Conservation (phyloP, 2,329 filamentous ascomycete species). For the Cladorrhinum sp. region DNA sequence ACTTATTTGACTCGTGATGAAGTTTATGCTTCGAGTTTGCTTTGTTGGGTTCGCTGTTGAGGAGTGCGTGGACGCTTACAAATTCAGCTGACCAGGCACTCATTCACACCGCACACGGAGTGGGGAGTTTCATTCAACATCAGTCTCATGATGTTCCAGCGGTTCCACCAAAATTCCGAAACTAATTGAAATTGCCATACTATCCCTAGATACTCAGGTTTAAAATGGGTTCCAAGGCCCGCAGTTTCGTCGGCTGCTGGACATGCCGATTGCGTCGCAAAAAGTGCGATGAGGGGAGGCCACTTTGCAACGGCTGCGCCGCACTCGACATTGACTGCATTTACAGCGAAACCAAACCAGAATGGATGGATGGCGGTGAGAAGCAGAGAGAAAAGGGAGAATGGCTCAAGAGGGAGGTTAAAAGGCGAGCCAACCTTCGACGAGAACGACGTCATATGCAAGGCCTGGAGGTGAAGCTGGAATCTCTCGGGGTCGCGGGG, state of each 20-base stretch:
- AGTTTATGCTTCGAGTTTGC: too few species aligned
- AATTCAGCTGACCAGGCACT: too few species aligned
- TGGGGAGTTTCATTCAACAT: too few species aligned
- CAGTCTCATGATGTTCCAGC: too few species aligned
- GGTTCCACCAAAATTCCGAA: too few species aligned
- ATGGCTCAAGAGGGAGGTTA: constrained; percentile 55
- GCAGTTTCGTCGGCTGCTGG: constrained; percentile 53
- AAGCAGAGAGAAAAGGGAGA: constrained; percentile 51
- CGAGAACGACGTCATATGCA: constrained; percentile 48
- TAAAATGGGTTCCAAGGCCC: constrained; percentile 30
- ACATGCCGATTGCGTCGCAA: constrained; percentile 60
- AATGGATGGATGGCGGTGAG: constrained; percentile 55
- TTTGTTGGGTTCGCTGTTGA: too few species aligned
- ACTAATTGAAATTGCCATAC: not conserved
- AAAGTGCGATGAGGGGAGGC: constrained; percentile 56
- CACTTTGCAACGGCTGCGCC: constrained; percentile 50
- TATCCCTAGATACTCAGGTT: not conserved
- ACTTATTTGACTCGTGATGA: too few species aligned
- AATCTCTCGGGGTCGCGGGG: constrained; percentile 28
- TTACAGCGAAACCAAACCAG: constrained; percentile 50
- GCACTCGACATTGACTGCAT: constrained; percentile 56
- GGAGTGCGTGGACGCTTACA: too few species aligned
- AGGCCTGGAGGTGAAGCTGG: constrained; percentile 34
- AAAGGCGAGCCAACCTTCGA: constrained; percentile 49
- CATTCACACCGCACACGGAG: too few species aligned